phyloP scores from a whole-genome alignment of 164 flowering plant species.

The Stephania cephalantha region DNA sequence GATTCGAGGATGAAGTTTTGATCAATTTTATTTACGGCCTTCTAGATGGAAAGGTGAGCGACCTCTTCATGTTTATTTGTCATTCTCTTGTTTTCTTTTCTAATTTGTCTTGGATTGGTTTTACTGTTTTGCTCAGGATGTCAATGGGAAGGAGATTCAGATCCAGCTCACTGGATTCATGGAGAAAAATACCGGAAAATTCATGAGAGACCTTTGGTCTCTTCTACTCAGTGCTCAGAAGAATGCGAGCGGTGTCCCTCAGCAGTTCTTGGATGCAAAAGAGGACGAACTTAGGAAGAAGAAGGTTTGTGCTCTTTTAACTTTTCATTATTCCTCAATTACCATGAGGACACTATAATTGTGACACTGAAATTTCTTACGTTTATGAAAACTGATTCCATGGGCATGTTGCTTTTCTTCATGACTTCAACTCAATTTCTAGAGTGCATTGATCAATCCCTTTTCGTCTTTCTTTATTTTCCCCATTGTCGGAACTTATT shows the following conservation, averaged over 20 bases:
- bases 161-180: constrained; percentile 92
- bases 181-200: constrained; percentile 96
- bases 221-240: constrained; percentile 87
- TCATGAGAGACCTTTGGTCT: constrained; percentile 95
- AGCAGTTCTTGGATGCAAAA: constrained; percentile 91
- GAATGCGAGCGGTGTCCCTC: constrained; percentile 91
- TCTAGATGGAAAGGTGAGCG: constrained; percentile 70
- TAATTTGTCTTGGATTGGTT: constrained; percentile 1
- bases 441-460: background rate
- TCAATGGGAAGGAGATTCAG: constrained; percentile 91
- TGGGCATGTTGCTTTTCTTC: background rate
- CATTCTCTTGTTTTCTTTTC: background rate
- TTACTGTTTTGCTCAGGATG: constrained; percentile 38
- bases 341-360: background rate
- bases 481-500: too few species aligned
- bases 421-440: background rate
- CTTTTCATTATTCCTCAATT: too few species aligned
- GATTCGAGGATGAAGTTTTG: constrained; percentile 93
- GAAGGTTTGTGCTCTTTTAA: constrained; percentile 40
- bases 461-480: background rate
- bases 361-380: background rate
- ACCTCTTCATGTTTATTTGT: background rate
- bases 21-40: constrained; percentile 86
- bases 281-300: constrained; percentile 78
- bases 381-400: background rate